Percentiles rank a stretch among this genome's conserved stretches.
These are phyloP conservation scores for Fusarium armeniacum DNA, from an alignment of 2,329 filamentous ascomycete genomes.

Conservation along the genomic window DNA sequence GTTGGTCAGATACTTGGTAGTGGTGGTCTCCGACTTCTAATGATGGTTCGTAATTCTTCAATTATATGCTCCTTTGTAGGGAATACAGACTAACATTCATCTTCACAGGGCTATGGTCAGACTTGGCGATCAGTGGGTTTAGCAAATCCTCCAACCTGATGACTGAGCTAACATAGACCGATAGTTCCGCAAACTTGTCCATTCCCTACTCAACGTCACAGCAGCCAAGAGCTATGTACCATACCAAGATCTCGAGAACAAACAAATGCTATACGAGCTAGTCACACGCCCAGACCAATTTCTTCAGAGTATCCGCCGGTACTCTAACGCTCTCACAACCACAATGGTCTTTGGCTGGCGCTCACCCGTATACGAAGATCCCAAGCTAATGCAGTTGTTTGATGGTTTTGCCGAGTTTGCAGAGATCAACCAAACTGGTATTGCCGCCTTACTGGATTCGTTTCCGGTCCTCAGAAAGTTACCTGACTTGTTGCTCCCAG, in stretches of 20 bases:
- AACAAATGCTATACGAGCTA: conserved; percentile 16
- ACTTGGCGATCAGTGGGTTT: conserved; percentile 9
- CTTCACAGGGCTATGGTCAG: conserved; percentile 2
- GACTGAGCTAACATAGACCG: fast-evolving
- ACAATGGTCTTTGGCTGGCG: conserved; percentile 24
- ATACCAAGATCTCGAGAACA: conserved; percentile 13
- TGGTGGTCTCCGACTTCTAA: neutral
- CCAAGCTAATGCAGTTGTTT: conserved; percentile 5
- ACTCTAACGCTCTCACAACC: conserved; percentile 15
- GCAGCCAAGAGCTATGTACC: conserved; percentile 12
- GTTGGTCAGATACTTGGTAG: conserved; percentile 7
- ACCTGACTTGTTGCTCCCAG: conserved; percentile 1
- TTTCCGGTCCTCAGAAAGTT: neutral
- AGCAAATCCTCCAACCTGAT: fast-evolving
- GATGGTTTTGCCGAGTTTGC: conserved; percentile 11
- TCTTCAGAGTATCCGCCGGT: conserved; percentile 2
- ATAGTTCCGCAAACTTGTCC: conserved; percentile 14
- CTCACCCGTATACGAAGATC: conserved; percentile 4
- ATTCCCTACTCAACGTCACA: conserved; percentile 10
- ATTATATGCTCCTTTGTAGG: too few relatives aligned
- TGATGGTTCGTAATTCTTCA: conserved; percentile 8
- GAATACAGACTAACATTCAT: neutral
- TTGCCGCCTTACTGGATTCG: conserved; percentile 7
- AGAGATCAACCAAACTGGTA: conserved; percentile 14
- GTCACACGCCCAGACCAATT: neutral